Percentiles rank a stretch among this genome's conserved stretches.
Conservation (phyloP, 208 protist genomes). For the Kentomonas sorsogonicus region DNA sequence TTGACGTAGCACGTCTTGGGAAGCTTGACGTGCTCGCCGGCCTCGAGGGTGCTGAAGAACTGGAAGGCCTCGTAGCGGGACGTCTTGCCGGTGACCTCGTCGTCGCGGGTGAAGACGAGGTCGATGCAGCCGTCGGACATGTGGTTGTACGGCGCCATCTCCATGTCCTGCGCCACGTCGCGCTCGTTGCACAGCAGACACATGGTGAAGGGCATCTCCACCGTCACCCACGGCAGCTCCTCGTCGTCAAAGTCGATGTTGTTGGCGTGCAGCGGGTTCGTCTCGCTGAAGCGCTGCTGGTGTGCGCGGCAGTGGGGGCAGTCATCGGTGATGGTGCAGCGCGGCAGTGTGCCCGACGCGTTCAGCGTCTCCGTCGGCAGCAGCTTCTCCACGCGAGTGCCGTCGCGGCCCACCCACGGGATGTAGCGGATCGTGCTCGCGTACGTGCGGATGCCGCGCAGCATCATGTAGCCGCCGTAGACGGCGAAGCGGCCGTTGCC, state of each 20-base stretch:
- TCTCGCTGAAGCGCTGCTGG: conserved; percentile 20
- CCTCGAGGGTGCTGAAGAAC: conserved; percentile 58
- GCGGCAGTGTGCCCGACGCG: conserved; percentile 25
- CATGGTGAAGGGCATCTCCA: conserved; percentile 57
- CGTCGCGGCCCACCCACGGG: conserved; percentile 45
- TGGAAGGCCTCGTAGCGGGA: conserved; percentile 63
- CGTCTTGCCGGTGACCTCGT: conserved; percentile 17
- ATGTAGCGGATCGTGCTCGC: conserved; percentile 59
- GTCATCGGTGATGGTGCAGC: conserved; percentile 51
- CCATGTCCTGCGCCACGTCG: conserved; percentile 67
- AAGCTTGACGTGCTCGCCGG: conserved; percentile 56
- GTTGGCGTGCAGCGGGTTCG: conserved; percentile 38
- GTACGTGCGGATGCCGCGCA: conserved; percentile 57
- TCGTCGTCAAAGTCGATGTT: conserved; percentile 60
- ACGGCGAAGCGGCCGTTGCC: conserved; percentile 74
- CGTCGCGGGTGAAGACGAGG: conserved; percentile 48
- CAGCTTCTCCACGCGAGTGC: conserved; percentile 58
- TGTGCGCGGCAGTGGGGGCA: conserved; percentile 67
- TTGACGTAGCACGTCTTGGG: conserved; percentile 77
- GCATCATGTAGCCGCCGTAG: conserved; percentile 55
- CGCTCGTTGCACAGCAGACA: conserved; percentile 65
- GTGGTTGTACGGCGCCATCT: conserved; percentile 71
- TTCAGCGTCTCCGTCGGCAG: conserved; percentile 35
- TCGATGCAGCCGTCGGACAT: conserved; percentile 78
- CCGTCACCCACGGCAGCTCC: conserved; percentile 65